These are phyloP conservation scores for Penicillium argentinense DNA, from an alignment of 495 filamentous ascomycete genomes.

Conservation along the genomic window DNA sequence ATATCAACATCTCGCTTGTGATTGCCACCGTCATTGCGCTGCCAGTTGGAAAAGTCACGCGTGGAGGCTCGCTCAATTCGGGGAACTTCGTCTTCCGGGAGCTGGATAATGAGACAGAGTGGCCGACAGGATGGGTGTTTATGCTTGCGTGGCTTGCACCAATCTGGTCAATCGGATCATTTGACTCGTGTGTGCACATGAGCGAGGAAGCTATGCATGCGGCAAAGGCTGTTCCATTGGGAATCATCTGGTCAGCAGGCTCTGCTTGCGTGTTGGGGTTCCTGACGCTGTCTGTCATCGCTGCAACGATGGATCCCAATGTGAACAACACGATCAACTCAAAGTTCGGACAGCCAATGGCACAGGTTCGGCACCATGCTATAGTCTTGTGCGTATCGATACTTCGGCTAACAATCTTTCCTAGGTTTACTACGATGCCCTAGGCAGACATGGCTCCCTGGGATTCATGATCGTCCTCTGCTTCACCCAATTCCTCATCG, in stretches of 20 bases:
- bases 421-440: conserved; percentile 43
- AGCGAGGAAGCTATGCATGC: conserved; percentile 64
- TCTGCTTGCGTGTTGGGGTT: conserved; percentile 48
- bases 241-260: conserved; percentile 50
- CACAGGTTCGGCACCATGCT: conserved; percentile 26
- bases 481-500: conserved; percentile 44
- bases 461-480: conserved; percentile 45
- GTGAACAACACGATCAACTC: conserved; percentile 24
- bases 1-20: conserved; percentile 63
- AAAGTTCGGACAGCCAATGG: conserved; percentile 47
- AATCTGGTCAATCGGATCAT: conserved; percentile 65
- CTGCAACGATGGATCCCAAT: conserved; percentile 40
- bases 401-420: background rate
- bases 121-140: conserved; percentile 62
- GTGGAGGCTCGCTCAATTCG: conserved; percentile 33
- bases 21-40: conserved; percentile 64
- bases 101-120: conserved; percentile 56
- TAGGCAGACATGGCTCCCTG: conserved; percentile 42
- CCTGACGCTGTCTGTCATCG: conserved; percentile 50
- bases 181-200: conserved; percentile 59
- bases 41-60: conserved; percentile 53
- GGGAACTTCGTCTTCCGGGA: conserved; percentile 39
- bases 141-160: conserved; percentile 65
- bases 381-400: background rate
- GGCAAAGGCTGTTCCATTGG: conserved; percentile 58